phyloP scores from a whole-genome alignment of 768 basidiomycete genomes.

The Termitomyces sp. region DNA sequence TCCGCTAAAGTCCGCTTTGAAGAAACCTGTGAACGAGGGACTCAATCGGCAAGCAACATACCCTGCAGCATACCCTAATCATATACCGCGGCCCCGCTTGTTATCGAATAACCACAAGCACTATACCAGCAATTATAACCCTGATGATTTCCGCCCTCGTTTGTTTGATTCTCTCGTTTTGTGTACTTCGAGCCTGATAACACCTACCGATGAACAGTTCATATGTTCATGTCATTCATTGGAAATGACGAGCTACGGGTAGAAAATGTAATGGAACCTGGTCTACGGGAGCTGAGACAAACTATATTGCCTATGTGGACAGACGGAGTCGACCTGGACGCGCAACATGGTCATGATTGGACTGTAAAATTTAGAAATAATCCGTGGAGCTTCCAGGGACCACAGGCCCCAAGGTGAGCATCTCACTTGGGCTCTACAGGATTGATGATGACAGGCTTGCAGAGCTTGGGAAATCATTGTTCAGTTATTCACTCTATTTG shows the following conservation, averaged over 20 bases:
- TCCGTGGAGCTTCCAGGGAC: conserved; percentile 67
- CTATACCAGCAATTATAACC: conserved; percentile 14
- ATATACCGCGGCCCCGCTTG: conserved; percentile 10
- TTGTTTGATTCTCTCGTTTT: conserved; percentile 21
- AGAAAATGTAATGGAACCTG: conserved; percentile 48
- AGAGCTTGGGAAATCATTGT: conserved; percentile 64
- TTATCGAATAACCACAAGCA: conserved; percentile 5
- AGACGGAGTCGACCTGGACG: conserved; percentile 54
- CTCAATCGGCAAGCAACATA: conserved; percentile 24
- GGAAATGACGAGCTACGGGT: conserved; percentile 63
- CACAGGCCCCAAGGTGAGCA: conserved; percentile 51
- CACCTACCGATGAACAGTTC: conserved; percentile 41
- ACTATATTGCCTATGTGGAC: conserved; percentile 65
- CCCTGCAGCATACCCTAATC: conserved; percentile 17
- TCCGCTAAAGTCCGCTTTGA: conserved; percentile 58
- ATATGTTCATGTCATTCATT: conserved; percentile 70
- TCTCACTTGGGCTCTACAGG: background rate
- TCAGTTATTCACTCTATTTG: conserved; percentile 59
- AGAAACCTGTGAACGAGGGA: conserved; percentile 35
- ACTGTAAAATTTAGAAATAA: conserved; percentile 60
- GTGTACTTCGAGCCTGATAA: conserved; percentile 5
- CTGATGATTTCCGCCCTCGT: conserved; percentile 29
- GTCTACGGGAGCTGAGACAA: conserved; percentile 57
- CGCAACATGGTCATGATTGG: conserved; percentile 47
- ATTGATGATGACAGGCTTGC: conserved; percentile 12